phyloP scores from a whole-genome alignment of 176 grass and related monocot genomes.

The Zoysia japonica region DNA sequence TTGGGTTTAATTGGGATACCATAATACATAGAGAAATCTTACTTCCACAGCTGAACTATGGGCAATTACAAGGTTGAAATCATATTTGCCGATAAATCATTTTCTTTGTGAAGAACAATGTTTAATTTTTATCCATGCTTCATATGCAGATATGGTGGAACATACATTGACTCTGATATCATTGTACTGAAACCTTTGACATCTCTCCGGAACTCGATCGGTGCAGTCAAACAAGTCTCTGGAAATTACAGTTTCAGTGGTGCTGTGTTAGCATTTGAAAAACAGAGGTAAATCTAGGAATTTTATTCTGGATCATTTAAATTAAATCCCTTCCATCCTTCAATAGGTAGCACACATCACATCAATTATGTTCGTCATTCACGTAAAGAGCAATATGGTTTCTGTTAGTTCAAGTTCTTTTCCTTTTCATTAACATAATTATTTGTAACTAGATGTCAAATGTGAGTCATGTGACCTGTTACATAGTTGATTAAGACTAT shows the following conservation, averaged over 20 bases:
- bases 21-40: too few relatives aligned
- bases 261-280: slow-evolving; percentile 90
- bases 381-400: background rate
- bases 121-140: slow-evolving; percentile 35
- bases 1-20: too few relatives aligned
- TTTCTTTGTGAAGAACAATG: slow-evolving; percentile 1
- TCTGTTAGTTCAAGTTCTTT: slow-evolving; percentile 6
- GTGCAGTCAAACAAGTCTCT: slow-evolving; percentile 41
- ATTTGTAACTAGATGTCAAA: slow-evolving; percentile 27
- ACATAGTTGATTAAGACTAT: slow-evolving; percentile 10
- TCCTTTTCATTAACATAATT: background rate
- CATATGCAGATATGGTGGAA: slow-evolving; percentile 85
- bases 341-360: background rate
- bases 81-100: too few relatives aligned
- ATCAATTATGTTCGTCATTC: slow-evolving; percentile 14
- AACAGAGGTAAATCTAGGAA: slow-evolving; percentile 65
- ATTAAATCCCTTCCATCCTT: background rate
- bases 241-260: slow-evolving; percentile 62
- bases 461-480: background rate
- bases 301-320: slow-evolving; percentile 11
- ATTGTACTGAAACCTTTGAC: slow-evolving; percentile 82
- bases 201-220: slow-evolving; percentile 67
- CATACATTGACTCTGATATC: slow-evolving; percentile 98
- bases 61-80: too few relatives aligned
- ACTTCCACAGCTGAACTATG: too few relatives aligned